Conservation (phyloP, 768 basidiomycete genomes). For the Obba rivulosa region DNA sequence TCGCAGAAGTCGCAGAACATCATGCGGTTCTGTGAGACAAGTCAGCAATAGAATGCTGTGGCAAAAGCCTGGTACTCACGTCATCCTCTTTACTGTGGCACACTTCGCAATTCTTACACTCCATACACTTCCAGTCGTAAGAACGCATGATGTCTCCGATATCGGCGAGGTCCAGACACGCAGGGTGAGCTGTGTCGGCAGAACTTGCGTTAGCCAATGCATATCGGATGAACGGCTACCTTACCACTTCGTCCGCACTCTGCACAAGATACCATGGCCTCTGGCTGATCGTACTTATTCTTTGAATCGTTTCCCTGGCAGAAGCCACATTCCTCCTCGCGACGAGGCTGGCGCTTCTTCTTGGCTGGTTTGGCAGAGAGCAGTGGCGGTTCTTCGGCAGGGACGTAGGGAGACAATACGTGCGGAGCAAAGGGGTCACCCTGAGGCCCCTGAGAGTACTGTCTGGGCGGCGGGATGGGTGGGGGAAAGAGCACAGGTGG, state of each 20-base stretch:
- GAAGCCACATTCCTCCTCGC: constrained; percentile 72
- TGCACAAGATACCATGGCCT: constrained; percentile 72
- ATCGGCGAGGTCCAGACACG: constrained; percentile 64
- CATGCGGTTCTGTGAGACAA: constrained; percentile 55
- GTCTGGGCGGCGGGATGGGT: constrained; percentile 25
- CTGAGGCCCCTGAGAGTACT: constrained; percentile 71
- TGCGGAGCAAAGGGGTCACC: constrained; percentile 81
- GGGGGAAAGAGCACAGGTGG: constrained; percentile 11
- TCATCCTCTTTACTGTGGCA: constrained; percentile 85
- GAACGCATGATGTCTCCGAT: constrained; percentile 56
- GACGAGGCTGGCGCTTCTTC: constrained; percentile 38
- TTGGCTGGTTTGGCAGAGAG: constrained; percentile 37
- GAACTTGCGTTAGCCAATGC: constrained; percentile 1
- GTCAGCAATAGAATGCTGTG: neutral
- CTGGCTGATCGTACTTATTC: constrained; percentile 54
- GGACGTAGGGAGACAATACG: constrained; percentile 45
- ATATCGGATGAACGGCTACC: constrained; percentile 14
- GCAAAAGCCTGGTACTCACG: constrained; percentile 42
- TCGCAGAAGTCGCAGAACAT: constrained; percentile 95
- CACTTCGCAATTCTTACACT: constrained; percentile 90
- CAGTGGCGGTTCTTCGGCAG: constrained; percentile 36
- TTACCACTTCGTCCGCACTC: constrained; percentile 82
- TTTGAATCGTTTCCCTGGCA: constrained; percentile 61
- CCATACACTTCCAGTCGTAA: constrained; percentile 84
- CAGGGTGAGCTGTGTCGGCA: constrained; percentile 65